Percentiles rank a stretch among this genome's conserved stretches.
Evolutionary conservation across 208 protist species (phyloP).

Genomic region (Crithidia sp.): DNA sequence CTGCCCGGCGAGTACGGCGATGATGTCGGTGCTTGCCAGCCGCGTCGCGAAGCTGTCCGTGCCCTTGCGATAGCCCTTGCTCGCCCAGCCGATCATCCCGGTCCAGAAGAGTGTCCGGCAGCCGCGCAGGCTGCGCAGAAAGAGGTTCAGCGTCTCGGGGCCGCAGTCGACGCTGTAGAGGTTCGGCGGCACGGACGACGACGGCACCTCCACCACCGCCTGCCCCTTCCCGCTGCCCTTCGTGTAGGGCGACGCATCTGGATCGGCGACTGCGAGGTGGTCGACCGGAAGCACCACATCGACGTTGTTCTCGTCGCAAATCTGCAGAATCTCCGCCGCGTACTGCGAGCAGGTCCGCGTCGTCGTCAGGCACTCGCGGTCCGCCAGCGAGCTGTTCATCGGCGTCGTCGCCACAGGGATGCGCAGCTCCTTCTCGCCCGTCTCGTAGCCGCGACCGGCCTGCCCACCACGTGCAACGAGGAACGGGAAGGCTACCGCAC

Average conservation of each 20-base stretch:
- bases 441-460: slow-evolving; percentile 38
- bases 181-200: slow-evolving; percentile 54
- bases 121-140: slow-evolving; percentile 71
- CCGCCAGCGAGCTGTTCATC: slow-evolving; percentile 1
- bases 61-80: slow-evolving; percentile 92
- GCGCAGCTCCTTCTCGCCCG: slow-evolving; percentile 30
- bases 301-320: slow-evolving; percentile 93
- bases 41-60: slow-evolving; percentile 65
- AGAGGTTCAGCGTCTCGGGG: slow-evolving; percentile 76
- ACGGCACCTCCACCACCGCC: slow-evolving; percentile 40
- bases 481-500: slow-evolving; percentile 70
- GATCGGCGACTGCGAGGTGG: slow-evolving; percentile 90
- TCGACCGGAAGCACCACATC: slow-evolving; percentile 97
- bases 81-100: slow-evolving; percentile 90
- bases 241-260: not conserved
- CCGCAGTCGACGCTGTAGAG: slow-evolving; percentile 94
- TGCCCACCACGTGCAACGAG: slow-evolving; percentile 59
- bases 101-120: slow-evolving; percentile 96
- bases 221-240: slow-evolving; percentile 25
- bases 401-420: slow-evolving; percentile 17
- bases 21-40: slow-evolving; percentile 51
- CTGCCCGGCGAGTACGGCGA: slow-evolving; percentile 67
- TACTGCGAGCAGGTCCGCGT: slow-evolving; percentile 54
- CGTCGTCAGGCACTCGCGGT: slow-evolving; percentile 7
- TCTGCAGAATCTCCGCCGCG: slow-evolving; percentile 87